Base-by-base conservation (phyloP, 2,329 filamentous ascomycete species). In the Pyricularia sp. region DNA sequence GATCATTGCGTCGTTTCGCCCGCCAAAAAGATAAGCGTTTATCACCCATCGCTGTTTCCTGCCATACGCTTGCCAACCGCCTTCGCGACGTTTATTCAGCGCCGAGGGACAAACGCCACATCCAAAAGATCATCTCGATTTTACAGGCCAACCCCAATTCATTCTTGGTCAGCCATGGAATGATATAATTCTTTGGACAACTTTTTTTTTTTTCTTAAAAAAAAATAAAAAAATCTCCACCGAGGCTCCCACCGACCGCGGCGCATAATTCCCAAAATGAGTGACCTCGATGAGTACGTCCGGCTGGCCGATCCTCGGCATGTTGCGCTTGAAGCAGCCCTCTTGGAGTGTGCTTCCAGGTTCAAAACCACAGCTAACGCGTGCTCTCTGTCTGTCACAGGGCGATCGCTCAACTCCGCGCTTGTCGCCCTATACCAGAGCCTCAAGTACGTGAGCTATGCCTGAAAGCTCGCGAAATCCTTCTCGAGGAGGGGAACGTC, bases 401-500 rank as follows among this genome's bases (percentile, higher is more conserved):
- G 78, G 93, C 93, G 66, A 99, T 99, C 74, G 89, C 91, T 75
- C 93, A 97, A 78, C 83, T 99, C 73, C 91, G 94, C 80, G 90
- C 92, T 74, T 99, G 94, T 78, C 90, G 93, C 68, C 93, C 93
- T 65, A 99, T 99, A 70, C 93, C 94, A 68, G 94, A 99, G 80
- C 83, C 88, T 55, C 91, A 97, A 79, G 96, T 99, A 67, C 89
- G 93, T 74, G 93, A 99, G 78, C 84, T 99, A 71, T 97, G 94
- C 78, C 93, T 97, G 82, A 97, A 97, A 75, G 94, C 94, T 64
- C 86, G 94, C 68, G 94, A 99, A 79, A 84, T 99, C 65, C 80
- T 99, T 69, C 96, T 99, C 68, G 94, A 97, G 77, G 94, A 99
- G 79, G 93, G 91, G 69, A 97, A 99, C 75, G 93, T 97, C 63